These are phyloP conservation scores for Sporothrix variecibatus DNA, from an alignment of 2,329 filamentous ascomycete species.

Conservation along the genomic window DNA sequence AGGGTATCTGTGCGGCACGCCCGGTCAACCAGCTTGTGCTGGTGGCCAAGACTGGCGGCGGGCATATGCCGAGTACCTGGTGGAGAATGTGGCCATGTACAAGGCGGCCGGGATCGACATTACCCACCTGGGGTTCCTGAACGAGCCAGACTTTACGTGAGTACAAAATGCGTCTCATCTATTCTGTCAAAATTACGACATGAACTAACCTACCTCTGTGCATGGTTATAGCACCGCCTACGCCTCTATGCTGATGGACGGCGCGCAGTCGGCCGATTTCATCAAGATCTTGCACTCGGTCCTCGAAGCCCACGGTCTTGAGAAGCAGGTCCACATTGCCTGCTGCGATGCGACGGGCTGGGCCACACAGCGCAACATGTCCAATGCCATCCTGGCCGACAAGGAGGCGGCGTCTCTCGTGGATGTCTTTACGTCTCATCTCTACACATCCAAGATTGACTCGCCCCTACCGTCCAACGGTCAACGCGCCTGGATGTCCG, in stretches of 20 bases:
- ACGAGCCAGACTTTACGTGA: slow-evolving; percentile 37
- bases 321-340: slow-evolving; percentile 40
- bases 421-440: slow-evolving; percentile 45
- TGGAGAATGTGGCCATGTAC: slow-evolving; percentile 34
- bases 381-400: slow-evolving; percentile 32
- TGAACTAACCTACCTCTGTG: background rate
- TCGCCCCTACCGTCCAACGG: slow-evolving; percentile 39
- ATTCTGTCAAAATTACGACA: too few relatives aligned
- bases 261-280: slow-evolving; percentile 43
- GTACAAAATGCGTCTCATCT: too few relatives aligned
- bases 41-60: slow-evolving; percentile 44
- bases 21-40: slow-evolving; percentile 36
- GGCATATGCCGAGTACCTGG: slow-evolving; percentile 47
- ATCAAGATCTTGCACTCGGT: slow-evolving; percentile 47
- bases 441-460: slow-evolving; percentile 44
- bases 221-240: slow-evolving; percentile 34
- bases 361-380: slow-evolving; percentile 40
- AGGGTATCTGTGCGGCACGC: slow-evolving; percentile 36
- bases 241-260: slow-evolving; percentile 38
- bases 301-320: slow-evolving; percentile 41
- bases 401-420: slow-evolving; percentile 36
- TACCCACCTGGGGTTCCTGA: slow-evolving; percentile 38
- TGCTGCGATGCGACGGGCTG: slow-evolving; percentile 51
- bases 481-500: slow-evolving; percentile 50
- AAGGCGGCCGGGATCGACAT: slow-evolving; percentile 31